phyloP scores from a whole-genome alignment of 208 protist genomes.

The Angomonas desouzai region DNA sequence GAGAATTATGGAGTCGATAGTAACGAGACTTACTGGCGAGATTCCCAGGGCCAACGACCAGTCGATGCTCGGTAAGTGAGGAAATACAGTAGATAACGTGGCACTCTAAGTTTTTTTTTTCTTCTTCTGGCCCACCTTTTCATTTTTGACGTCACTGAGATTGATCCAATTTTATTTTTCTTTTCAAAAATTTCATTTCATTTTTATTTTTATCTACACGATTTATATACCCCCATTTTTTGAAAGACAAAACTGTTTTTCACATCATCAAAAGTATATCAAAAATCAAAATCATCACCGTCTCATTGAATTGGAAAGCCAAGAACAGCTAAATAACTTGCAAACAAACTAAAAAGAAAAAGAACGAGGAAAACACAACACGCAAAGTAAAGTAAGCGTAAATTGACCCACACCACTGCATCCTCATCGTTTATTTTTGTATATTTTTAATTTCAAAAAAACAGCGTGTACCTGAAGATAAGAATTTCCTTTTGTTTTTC shows the following conservation, averaged over 20 bases:
- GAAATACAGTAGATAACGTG: background rate
- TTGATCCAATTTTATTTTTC: conserved; percentile 10
- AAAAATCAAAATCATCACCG: background rate
- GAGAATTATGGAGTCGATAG: conserved; percentile 72
- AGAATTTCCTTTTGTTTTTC: too few relatives aligned
- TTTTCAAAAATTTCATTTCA: background rate
- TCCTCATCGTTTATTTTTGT: background rate
- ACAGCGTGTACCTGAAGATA: too few relatives aligned
- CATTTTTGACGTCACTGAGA: conserved; percentile 3
- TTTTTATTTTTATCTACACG: conserved; percentile 6
- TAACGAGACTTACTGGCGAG: conserved; percentile 75
- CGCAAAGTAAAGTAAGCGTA: too few relatives aligned
- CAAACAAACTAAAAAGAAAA: background rate
- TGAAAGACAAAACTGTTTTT: conserved; percentile 1
- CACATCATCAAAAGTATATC: background rate
- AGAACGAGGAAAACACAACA: too few relatives aligned
- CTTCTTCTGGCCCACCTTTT: conserved; percentile 2
- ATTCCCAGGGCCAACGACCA: conserved; percentile 84
- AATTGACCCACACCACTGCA: too few relatives aligned
- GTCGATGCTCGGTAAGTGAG: conserved; percentile 66
- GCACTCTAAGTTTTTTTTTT: conserved; percentile 14
- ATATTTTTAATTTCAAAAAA: too few relatives aligned
- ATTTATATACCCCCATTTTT: too few relatives aligned
- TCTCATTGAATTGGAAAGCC: too few relatives aligned
- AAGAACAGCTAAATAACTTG: background rate